These are phyloP conservation scores for Diversispora eburnea DNA, from an alignment of 192 early-diverging fungal species.

Conservation along the genomic window DNA sequence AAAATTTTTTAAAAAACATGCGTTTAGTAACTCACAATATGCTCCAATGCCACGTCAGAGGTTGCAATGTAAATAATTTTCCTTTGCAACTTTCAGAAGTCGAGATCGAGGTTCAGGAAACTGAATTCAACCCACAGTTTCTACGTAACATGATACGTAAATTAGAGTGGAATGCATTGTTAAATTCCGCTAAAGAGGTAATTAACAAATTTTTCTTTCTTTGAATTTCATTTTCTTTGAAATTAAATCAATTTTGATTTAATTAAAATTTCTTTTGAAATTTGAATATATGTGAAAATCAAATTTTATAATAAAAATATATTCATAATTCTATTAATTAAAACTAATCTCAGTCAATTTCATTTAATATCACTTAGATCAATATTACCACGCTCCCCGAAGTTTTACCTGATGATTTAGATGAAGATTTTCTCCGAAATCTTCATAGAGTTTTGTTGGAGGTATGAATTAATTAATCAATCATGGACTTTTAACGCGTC, in stretches of 20 bases:
- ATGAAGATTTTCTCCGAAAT: slow-evolving; percentile 65
- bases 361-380: slow-evolving; percentile 46
- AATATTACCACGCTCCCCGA: slow-evolving; percentile 65
- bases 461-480: slow-evolving; percentile 42
- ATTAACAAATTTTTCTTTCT: background rate
- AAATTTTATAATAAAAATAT: too few species aligned
- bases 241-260: too few species aligned
- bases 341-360: background rate
- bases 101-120: slow-evolving; percentile 79
- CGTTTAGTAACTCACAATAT: slow-evolving; percentile 98
- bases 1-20: slow-evolving; percentile 40
- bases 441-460: slow-evolving; percentile 80
- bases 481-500: too few species aligned
- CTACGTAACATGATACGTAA: slow-evolving; percentile 75
- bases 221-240: background rate
- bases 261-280: too few species aligned
- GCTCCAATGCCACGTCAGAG: slow-evolving; percentile 97
- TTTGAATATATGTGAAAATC: too few species aligned
- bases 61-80: slow-evolving; percentile 87
- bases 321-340: too few species aligned
- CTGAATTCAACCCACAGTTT: slow-evolving; percentile 86
- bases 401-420: slow-evolving; percentile 50
- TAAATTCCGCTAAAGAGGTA: slow-evolving; percentile 62
- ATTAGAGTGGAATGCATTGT: slow-evolving; percentile 73
- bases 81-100: slow-evolving; percentile 84